A percentile compares a stretch with the other conserved stretches of the same genome.
These are phyloP conservation scores for Fusarium acutatum DNA, from an alignment of 2,329 filamentous ascomycete species.

Conservation along the genomic window DNA sequence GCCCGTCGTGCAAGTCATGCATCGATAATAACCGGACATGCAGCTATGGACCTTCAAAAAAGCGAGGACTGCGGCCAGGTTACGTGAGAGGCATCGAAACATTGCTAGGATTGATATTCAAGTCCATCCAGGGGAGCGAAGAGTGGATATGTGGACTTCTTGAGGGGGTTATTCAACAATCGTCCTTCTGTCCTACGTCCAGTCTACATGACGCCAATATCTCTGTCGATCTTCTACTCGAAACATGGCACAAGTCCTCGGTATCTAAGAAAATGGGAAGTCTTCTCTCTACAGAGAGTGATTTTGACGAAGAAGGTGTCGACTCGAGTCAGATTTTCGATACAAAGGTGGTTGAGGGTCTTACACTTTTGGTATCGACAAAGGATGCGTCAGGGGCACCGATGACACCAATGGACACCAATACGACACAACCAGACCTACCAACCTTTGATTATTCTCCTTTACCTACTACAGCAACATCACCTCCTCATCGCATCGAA, in stretches of 20 bases:
- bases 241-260: conserved; percentile 1
- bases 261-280: background rate
- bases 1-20: background rate
- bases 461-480: background rate
- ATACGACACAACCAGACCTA: background rate
- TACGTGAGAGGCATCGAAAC: conserved; percentile 13
- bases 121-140: background rate
- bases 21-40: background rate
- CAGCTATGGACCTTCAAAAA: conserved; percentile 11
- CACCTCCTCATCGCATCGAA: accelerated
- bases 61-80: background rate
- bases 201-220: background rate
- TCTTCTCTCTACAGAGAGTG: background rate
- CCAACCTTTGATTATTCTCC: background rate
- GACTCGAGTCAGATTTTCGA: conserved; percentile 1
- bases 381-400: background rate
- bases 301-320: background rate
- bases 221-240: background rate
- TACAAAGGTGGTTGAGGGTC: background rate
- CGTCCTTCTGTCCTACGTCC: accelerated
- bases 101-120: background rate
- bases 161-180: background rate
- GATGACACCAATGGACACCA: background rate
- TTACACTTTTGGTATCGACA: background rate
- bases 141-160: background rate